phyloP scores from a whole-genome alignment of 2,329 filamentous ascomycete genomes.

The Graphiopsis chlorocephala region DNA sequence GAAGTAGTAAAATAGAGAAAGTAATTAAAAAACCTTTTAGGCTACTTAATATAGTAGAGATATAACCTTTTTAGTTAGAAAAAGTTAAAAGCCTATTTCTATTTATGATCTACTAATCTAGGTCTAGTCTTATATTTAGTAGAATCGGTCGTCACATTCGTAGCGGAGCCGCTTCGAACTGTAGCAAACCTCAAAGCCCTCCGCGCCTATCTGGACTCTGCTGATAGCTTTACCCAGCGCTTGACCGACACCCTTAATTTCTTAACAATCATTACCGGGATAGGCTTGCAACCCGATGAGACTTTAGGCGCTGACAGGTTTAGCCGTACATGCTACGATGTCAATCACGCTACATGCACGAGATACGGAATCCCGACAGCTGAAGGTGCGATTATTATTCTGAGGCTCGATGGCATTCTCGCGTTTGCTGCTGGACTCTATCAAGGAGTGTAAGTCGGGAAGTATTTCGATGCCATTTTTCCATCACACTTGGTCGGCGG shows the following conservation, averaged over 20 bases:
- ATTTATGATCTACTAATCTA: too few relatives aligned
- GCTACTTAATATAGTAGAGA: too few relatives aligned
- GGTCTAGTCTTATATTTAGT: too few relatives aligned
- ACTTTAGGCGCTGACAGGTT: constrained; percentile 35
- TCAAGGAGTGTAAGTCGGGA: neutral
- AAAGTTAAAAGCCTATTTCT: neutral
- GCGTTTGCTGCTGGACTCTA: neutral
- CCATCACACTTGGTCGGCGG: neutral
- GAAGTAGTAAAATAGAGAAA: too few relatives aligned
- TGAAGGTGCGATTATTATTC: constrained; percentile 25
- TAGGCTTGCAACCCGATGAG: constrained; percentile 36
- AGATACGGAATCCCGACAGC: constrained; percentile 31
- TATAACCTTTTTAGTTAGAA: too few relatives aligned
- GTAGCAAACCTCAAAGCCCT: neutral
- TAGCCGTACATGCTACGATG: constrained; percentile 39
- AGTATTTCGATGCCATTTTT: neutral
- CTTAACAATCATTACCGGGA: constrained; percentile 29
- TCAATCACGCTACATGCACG: constrained; percentile 31
- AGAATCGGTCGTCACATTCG: constrained; percentile 24
- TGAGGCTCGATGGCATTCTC: constrained; percentile 35
- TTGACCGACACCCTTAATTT: constrained; percentile 21
- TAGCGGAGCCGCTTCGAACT: neutral
- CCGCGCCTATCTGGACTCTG: neutral
- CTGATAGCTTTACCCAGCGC: neutral
- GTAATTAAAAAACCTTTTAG: too few relatives aligned